Percentiles rank a stretch among this genome's conserved stretches.
phyloP scores from a whole-genome alignment of 2,329 filamentous ascomycete species.

The Zasmidium citrigriseum region DNA sequence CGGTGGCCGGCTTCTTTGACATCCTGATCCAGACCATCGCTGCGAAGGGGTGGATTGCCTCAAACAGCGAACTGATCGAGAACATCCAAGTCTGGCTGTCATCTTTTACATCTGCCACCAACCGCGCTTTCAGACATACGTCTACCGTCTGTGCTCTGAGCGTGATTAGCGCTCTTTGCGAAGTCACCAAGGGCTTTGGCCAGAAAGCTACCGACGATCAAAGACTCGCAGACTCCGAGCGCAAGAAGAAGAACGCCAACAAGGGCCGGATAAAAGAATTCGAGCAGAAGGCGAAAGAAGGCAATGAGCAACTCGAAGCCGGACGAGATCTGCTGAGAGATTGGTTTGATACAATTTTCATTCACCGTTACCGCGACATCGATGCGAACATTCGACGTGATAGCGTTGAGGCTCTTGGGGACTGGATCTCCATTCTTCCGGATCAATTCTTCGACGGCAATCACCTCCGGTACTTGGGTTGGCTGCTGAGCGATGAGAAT shows the following conservation, averaged over 20 bases:
- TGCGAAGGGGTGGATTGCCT: conserved; percentile 78
- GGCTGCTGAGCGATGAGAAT: conserved; percentile 85
- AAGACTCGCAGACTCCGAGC: conserved; percentile 76
- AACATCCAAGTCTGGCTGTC: conserved; percentile 88
- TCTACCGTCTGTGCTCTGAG: conserved; percentile 81
- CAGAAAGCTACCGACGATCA: conserved; percentile 73
- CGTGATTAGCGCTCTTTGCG: conserved; percentile 75
- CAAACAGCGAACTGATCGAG: conserved; percentile 74
- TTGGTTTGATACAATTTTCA: conserved; percentile 89
- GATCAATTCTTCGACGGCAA: conserved; percentile 87
- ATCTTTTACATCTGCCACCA: conserved; percentile 83
- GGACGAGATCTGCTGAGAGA: conserved; percentile 75
- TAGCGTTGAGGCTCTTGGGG: conserved; percentile 81
- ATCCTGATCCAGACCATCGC: conserved; percentile 76
- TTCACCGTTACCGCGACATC: conserved; percentile 92
- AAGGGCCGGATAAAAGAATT: conserved; percentile 75
- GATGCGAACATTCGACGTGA: conserved; percentile 87
- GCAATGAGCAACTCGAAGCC: conserved; percentile 67
- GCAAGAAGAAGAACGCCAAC: conserved; percentile 71
- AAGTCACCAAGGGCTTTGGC: conserved; percentile 69
- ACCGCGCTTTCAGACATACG: conserved; percentile 91
- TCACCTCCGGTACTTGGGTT: conserved; percentile 91
- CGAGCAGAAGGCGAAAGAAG: conserved; percentile 70
- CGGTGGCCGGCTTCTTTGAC: conserved; percentile 76
- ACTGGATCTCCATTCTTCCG: conserved; percentile 84